phyloP scores from a whole-genome alignment of 441 rosid genomes.

The Arabidopsis hybrid region DNA sequence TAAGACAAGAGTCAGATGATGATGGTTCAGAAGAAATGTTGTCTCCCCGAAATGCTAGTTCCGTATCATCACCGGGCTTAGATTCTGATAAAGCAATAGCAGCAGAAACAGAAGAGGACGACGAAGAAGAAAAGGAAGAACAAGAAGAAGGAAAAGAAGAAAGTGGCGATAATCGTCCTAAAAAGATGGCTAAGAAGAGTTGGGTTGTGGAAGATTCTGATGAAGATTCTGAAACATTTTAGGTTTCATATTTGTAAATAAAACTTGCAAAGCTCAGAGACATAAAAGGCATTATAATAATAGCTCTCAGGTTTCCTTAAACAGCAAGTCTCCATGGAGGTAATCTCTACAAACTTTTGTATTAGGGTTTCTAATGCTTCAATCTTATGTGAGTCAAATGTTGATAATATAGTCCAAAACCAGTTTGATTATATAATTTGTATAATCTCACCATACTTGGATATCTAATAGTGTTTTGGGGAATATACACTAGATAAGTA shows the following conservation, averaged over 20 bases:
- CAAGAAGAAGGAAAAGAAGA: not conserved
- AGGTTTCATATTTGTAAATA: slow-evolving; percentile 22
- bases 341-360: not conserved
- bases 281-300: not conserved
- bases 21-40: slow-evolving; percentile 39
- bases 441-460: not conserved
- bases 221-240: slow-evolving; percentile 50
- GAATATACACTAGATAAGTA: too few relatives aligned
- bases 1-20: slow-evolving; percentile 51
- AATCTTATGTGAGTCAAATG: not conserved
- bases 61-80: slow-evolving; percentile 46
- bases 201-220: slow-evolving; percentile 63
- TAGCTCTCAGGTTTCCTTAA: slow-evolving; percentile 10
- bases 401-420: not conserved
- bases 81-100: slow-evolving; percentile 46
- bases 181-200: slow-evolving; percentile 53
- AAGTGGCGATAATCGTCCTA: slow-evolving; percentile 43
- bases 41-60: slow-evolving; percentile 45
- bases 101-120: slow-evolving; percentile 10
- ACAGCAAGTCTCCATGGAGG: slow-evolving; percentile 19
- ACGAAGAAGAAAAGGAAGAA: slow-evolving; percentile 2
- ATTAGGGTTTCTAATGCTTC: slow-evolving; percentile 1
- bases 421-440: not conserved
- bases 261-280: slow-evolving; percentile 6
- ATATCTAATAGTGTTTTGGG: too few relatives aligned